These are phyloP conservation scores for Perkinsus chesapeaki DNA, from an alignment of 169 alveolate genomes.

Conservation along the genomic window DNA sequence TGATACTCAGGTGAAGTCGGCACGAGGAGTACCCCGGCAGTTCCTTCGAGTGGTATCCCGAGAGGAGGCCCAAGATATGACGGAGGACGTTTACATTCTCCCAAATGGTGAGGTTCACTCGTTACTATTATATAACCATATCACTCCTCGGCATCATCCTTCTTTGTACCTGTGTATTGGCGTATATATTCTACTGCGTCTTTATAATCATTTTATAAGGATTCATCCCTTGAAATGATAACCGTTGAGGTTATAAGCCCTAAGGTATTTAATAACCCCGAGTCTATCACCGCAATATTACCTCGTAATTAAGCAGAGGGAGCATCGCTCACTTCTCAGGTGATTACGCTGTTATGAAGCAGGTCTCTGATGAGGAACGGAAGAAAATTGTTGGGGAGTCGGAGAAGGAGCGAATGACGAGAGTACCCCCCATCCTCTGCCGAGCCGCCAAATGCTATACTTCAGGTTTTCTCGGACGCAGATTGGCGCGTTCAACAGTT, in stretches of 20 bases:
- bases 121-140: no score
- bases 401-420: background rate
- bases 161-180: no score
- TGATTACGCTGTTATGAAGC: background rate
- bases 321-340: background rate
- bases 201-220: no score
- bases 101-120: background rate
- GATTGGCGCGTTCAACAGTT: background rate
- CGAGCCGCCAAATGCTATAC: no score
- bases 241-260: no score
- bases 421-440: no score
- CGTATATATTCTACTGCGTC: no score
- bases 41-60: slow-evolving; percentile 15
- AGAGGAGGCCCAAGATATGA: slow-evolving; percentile 16
- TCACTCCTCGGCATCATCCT: no score
- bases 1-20: background rate
- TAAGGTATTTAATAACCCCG: no score
- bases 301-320: no score
- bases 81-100: background rate
- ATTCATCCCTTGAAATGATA: no score
- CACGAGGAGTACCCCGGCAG: slow-evolving; percentile 21
- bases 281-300: no score
- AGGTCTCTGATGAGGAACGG: background rate
- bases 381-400: background rate
- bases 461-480: background rate